Conservation (phyloP, 768 basidiomycete genomes). For the Kwoniella mangroviensis region DNA sequence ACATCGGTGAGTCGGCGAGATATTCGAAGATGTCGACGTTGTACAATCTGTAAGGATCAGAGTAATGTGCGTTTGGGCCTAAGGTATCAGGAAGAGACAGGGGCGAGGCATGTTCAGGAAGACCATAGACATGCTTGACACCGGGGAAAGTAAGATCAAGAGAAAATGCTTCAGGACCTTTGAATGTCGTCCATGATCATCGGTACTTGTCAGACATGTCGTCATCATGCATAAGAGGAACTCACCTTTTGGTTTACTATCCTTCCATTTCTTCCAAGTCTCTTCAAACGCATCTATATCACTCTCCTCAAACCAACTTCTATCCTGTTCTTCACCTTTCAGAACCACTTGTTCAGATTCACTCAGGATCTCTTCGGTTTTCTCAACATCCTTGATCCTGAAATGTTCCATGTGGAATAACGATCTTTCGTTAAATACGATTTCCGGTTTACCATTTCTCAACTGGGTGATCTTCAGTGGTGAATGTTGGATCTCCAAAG, state of each 20-base stretch:
- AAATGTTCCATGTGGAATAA: slow-evolving; percentile 99
- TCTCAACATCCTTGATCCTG: slow-evolving; percentile 63
- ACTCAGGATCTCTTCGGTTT: slow-evolving; percentile 50
- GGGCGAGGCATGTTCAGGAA: slow-evolving; percentile 92
- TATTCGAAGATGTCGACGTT: slow-evolving; percentile 98
- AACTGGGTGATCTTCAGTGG: slow-evolving; percentile 77
- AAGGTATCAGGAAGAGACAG: slow-evolving; percentile 82
- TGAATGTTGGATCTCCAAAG: slow-evolving; percentile 66
- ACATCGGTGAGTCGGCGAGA: slow-evolving; percentile 66
- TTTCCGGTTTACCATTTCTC: slow-evolving; percentile 76
- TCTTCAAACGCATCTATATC: slow-evolving; percentile 92
- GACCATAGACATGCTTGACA: slow-evolving; percentile 89
- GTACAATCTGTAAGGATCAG: slow-evolving; percentile 91
- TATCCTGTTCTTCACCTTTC: slow-evolving; percentile 50
- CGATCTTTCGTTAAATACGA: slow-evolving; percentile 85
- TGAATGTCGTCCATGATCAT: not conserved
- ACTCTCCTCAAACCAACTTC: slow-evolving; percentile 82
- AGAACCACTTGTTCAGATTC: slow-evolving; percentile 62
- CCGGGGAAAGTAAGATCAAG: slow-evolving; percentile 92
- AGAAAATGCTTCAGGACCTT: slow-evolving; percentile 92
- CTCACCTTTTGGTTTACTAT: slow-evolving; percentile 91
- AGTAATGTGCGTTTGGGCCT: slow-evolving; percentile 72
- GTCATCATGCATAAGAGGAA: not conserved
- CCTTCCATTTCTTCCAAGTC: slow-evolving; percentile 81
- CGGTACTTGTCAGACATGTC: not conserved